phyloP scores from a whole-genome alignment of 257 asterid species.

The Nicotiana undulata region DNA sequence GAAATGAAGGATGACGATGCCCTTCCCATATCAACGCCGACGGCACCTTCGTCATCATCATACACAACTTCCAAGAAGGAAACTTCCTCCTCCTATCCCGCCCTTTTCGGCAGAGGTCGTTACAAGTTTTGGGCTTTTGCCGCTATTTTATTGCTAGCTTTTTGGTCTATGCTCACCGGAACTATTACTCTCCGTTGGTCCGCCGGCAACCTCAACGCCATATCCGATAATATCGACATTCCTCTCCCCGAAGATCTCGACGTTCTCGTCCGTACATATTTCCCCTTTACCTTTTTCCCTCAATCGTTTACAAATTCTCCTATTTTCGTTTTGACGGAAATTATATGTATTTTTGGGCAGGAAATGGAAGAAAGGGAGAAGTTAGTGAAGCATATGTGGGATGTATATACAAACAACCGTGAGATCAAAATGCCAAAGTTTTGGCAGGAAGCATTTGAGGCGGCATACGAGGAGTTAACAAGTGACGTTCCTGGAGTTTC shows the following conservation, averaged over 20 bases:
- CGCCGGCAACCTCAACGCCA: slow-evolving; percentile 46
- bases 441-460: slow-evolving; percentile 91
- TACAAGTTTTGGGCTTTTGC: slow-evolving; percentile 75
- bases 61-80: slow-evolving; percentile 19
- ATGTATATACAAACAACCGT: slow-evolving; percentile 63
- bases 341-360: slow-evolving; percentile 25
- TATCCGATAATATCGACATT: slow-evolving; percentile 27
- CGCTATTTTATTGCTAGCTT: slow-evolving; percentile 61
- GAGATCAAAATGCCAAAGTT: slow-evolving; percentile 59
- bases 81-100: not conserved
- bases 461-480: slow-evolving; percentile 80
- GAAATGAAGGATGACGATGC: slow-evolving; percentile 62
- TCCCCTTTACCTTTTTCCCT: not conserved
- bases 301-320: not conserved
- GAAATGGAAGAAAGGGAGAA: slow-evolving; percentile 96
- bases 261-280: slow-evolving; percentile 41
- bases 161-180: slow-evolving; percentile 89
- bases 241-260: slow-evolving; percentile 47
- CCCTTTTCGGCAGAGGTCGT: slow-evolving; percentile 48
- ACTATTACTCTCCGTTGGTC: slow-evolving; percentile 76
- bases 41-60: slow-evolving; percentile 11
- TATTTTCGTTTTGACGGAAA: not conserved
- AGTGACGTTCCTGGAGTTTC: slow-evolving; percentile 55
- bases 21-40: slow-evolving; percentile 58
- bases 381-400: slow-evolving; percentile 92